These are phyloP conservation scores for Harrya chromipes DNA, from an alignment of 768 basidiomycete genomes.

Conservation along the genomic window DNA sequence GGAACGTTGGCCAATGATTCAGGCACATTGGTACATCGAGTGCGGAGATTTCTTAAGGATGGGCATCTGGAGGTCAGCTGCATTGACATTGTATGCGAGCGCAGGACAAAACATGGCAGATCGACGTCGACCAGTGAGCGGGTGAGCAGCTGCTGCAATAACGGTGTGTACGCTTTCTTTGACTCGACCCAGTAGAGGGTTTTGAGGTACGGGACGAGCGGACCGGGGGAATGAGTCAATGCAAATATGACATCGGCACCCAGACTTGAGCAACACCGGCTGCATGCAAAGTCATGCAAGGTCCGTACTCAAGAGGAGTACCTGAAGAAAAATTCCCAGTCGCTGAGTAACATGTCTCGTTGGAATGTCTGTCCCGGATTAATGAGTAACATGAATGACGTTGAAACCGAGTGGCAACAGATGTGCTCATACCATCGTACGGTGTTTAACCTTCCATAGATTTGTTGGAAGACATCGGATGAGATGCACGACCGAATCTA, in stretches of 20 bases:
- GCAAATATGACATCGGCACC: slow-evolving; percentile 24
- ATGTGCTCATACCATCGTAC: neutral
- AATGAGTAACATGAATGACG: neutral
- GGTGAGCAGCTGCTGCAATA: slow-evolving; percentile 21
- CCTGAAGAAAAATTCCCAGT: slow-evolving; percentile 29
- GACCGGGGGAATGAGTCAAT: slow-evolving; percentile 22
- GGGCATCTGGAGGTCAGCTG: slow-evolving; percentile 21
- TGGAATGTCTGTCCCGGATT: slow-evolving; percentile 21
- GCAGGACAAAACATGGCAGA: slow-evolving; percentile 9
- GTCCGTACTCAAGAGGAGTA: slow-evolving; percentile 24
- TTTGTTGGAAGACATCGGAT: slow-evolving; percentile 28
- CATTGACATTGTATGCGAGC: slow-evolving; percentile 13
- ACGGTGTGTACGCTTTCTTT: slow-evolving; percentile 10
- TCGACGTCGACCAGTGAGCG: slow-evolving; percentile 18
- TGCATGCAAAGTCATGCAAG: neutral
- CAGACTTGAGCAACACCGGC: slow-evolving; percentile 2
- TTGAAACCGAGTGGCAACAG: neutral
- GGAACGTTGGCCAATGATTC: no score
- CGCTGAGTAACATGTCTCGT: slow-evolving; percentile 25
- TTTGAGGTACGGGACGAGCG: slow-evolving; percentile 23
- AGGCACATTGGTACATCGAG: neutral
- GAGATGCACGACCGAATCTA: slow-evolving; percentile 22
- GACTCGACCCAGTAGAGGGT: slow-evolving; percentile 19
- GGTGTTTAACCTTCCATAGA: slow-evolving; percentile 21
- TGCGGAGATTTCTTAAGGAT: slow-evolving; percentile 13